phyloP scores from a whole-genome alignment of 129 eudicot genomes.

The Oenanthe sinensis region DNA sequence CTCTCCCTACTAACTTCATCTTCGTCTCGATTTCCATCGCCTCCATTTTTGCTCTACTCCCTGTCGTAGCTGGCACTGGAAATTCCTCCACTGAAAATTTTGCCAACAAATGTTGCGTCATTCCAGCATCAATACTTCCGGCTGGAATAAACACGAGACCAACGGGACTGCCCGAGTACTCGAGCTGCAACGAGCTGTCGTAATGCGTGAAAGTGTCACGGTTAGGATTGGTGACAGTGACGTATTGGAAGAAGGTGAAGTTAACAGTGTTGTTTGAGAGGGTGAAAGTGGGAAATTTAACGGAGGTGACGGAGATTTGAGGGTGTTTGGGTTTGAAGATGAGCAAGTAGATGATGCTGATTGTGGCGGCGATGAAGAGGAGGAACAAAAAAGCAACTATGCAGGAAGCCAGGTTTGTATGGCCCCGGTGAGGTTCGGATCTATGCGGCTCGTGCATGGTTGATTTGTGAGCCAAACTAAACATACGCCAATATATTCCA shows the following conservation, averaged over 20 bases:
- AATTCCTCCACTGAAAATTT: conserved; percentile 62
- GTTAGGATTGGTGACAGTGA: conserved; percentile 86
- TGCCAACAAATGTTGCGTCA: conserved; percentile 77
- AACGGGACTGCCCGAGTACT: conserved; percentile 60
- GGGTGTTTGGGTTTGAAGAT: conserved; percentile 78
- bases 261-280: conserved; percentile 70
- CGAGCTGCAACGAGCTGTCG: conserved; percentile 90
- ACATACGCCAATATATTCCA: not conserved
- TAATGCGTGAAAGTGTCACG: conserved; percentile 89
- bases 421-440: conserved; percentile 36
- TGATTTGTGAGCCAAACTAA: not conserved
- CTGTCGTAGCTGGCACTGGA: conserved; percentile 37
- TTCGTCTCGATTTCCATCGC: conserved; percentile 80
- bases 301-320: conserved; percentile 67
- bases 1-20: conserved; percentile 89
- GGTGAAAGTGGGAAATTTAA: conserved; percentile 75
- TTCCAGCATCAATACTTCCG: conserved; percentile 69
- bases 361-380: conserved; percentile 35
- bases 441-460: conserved; percentile 36
- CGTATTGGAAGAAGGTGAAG: conserved; percentile 90
- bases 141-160: conserved; percentile 88
- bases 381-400: conserved; percentile 61
- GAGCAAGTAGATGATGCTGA: conserved; percentile 51
- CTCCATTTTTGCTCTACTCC: conserved; percentile 13
- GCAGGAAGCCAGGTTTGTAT: conserved; percentile 74